Conservation (phyloP, 805 yeast species). For the Blastobotrys attinorum region DNA sequence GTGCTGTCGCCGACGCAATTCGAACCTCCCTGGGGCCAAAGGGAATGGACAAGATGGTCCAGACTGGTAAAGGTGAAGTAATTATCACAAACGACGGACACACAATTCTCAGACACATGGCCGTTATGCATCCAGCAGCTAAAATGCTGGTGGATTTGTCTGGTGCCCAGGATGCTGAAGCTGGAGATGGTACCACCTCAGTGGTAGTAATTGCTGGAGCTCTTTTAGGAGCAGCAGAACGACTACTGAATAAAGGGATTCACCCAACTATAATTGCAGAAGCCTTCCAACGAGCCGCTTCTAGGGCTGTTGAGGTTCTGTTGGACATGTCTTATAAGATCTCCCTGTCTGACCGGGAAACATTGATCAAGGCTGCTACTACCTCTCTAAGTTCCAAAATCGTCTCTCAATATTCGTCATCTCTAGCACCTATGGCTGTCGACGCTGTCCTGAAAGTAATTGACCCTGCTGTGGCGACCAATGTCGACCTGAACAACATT, state of each 20-base stretch:
- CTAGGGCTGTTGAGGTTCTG: constrained; percentile 71
- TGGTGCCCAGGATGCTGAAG: constrained; percentile 97
- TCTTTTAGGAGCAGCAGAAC: constrained; percentile 88
- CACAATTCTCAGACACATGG: constrained; percentile 94
- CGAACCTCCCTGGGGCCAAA: constrained; percentile 95
- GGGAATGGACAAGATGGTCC: constrained; percentile 98
- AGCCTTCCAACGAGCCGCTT: constrained; percentile 83
- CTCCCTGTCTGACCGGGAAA: constrained; percentile 71
- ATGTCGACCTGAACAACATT: constrained; percentile 82
- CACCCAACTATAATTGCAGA: constrained; percentile 96
- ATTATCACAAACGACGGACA: constrained; percentile 98
- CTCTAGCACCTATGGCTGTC: constrained; percentile 89
- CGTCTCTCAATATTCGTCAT: constrained; percentile 82
- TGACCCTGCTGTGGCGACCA: constrained; percentile 49
- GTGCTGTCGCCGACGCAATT: constrained; percentile 92
- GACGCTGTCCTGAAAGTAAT: constrained; percentile 81
- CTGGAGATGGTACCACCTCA: constrained; percentile 99
- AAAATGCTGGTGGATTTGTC: constrained; percentile 96
- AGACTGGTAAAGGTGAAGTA: constrained; percentile 85
- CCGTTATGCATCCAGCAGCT: constrained; percentile 97
- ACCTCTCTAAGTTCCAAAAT: constrained; percentile 93
- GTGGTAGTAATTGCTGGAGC: constrained; percentile 96
- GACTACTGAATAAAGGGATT: constrained; percentile 74
- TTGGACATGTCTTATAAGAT: constrained; percentile 79
- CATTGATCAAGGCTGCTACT: constrained; percentile 82